Conservation (phyloP, 441 rosid species). For the Jatropha podagrica region DNA sequence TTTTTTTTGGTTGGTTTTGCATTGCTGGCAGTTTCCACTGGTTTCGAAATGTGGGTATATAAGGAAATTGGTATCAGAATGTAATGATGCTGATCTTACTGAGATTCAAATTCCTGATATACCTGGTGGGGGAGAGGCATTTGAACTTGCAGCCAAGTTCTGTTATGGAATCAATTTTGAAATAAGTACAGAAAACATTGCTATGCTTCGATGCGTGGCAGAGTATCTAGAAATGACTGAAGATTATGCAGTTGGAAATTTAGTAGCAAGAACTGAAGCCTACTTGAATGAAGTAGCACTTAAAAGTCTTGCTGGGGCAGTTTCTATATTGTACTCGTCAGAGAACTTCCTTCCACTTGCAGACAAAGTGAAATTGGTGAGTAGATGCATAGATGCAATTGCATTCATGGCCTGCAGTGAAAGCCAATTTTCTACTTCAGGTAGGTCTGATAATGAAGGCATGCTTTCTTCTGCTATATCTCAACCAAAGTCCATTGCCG, state of each 20-base stretch:
- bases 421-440: constrained; percentile 53
- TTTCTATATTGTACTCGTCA: constrained; percentile 52
- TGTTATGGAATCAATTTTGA: constrained; percentile 83
- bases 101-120: constrained; percentile 56
- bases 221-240: constrained; percentile 63
- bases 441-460: constrained; percentile 43
- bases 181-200: constrained; percentile 42
- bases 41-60: constrained; percentile 82
- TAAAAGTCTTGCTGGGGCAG: constrained; percentile 60
- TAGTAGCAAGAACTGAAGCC: constrained; percentile 64
- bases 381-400: constrained; percentile 91
- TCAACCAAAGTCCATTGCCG: constrained; percentile 72
- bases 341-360: constrained; percentile 71
- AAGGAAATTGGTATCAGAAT: constrained; percentile 57
- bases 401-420: constrained; percentile 72
- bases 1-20: background rate
- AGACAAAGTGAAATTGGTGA: constrained; percentile 74
- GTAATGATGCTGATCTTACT: constrained; percentile 38
- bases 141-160: constrained; percentile 73
- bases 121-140: constrained; percentile 78
- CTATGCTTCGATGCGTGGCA: constrained; percentile 3
- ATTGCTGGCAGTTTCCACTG: constrained; percentile 72
- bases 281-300: constrained; percentile 82
- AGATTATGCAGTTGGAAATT: constrained; percentile 75
- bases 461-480: constrained; percentile 31